Conservation (phyloP, 768 basidiomycete genomes). For the Termitomyces titanicus region DNA sequence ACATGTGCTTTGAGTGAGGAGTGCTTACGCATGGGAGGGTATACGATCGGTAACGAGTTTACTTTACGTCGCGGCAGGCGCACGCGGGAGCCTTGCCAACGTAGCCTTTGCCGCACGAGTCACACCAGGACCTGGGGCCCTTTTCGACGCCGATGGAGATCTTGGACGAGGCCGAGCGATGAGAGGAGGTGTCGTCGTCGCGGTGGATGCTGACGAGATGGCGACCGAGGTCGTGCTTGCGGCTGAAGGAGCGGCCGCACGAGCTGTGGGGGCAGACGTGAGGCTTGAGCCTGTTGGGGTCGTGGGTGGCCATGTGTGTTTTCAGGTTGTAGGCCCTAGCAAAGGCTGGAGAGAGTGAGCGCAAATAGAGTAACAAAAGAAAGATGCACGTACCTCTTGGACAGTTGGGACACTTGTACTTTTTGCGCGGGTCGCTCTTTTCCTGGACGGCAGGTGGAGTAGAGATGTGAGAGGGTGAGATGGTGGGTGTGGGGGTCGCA, state of each 20-base stretch:
- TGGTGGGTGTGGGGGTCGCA: slow-evolving; percentile 32
- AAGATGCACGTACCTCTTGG: slow-evolving; percentile 52
- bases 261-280: slow-evolving; percentile 82
- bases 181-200: slow-evolving; percentile 51
- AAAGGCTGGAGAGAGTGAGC: slow-evolving; percentile 53
- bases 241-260: slow-evolving; percentile 88
- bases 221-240: slow-evolving; percentile 91
- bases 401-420: slow-evolving; percentile 73
- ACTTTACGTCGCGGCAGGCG: slow-evolving; percentile 66
- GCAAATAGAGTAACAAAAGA: slow-evolving; percentile 3
- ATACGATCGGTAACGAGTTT: slow-evolving; percentile 18
- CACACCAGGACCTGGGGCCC: slow-evolving; percentile 66
- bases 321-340: slow-evolving; percentile 94
- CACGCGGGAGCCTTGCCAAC: slow-evolving; percentile 53
- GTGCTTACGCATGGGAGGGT: slow-evolving; percentile 28
- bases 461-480: slow-evolving; percentile 56
- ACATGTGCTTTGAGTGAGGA: not conserved
- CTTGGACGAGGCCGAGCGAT: slow-evolving; percentile 34
- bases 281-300: slow-evolving; percentile 87
- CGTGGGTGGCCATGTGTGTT: slow-evolving; percentile 93
- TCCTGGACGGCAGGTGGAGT: slow-evolving; percentile 37
- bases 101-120: slow-evolving; percentile 68
- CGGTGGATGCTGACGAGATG: slow-evolving; percentile 86
- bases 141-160: slow-evolving; percentile 68
- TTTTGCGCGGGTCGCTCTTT: slow-evolving; percentile 68